Percentiles rank a stretch among this genome's conserved stretches.
Evolutionary conservation across 139 green algal genomes (phyloP).

Genomic region (Haematococcus lacustris): DNA sequence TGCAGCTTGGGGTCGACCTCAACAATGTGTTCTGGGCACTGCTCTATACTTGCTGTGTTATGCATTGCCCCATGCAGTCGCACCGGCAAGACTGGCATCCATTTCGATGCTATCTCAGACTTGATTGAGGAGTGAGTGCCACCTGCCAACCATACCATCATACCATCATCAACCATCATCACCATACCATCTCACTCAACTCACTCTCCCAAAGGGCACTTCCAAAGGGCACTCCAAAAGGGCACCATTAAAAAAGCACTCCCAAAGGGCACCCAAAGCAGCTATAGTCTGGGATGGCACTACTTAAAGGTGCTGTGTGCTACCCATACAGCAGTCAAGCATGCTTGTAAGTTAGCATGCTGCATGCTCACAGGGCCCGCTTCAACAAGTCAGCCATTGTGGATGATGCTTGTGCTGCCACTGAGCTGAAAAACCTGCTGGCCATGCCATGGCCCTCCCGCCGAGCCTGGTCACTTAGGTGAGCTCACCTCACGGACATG

Average conservation of each 20-base stretch:
- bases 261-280: too few relatives aligned
- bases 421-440: constrained; percentile 5
- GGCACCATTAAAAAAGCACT: too few relatives aligned
- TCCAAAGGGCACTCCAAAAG: not conserved
- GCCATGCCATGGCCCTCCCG: not conserved
- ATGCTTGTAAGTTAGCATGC: not conserved
- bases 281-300: not conserved
- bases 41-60: not conserved
- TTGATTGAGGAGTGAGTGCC: constrained; percentile 7
- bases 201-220: too few relatives aligned
- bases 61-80: not conserved
- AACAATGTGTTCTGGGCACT: not conserved
- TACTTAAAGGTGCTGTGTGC: not conserved
- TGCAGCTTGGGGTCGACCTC: not conserved
- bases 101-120: constrained; percentile 3
- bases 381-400: constrained; percentile 12
- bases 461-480: not conserved
- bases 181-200: too few relatives aligned
- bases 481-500: not conserved
- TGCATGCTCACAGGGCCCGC: not conserved
- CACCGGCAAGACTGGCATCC: not conserved
- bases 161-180: too few relatives aligned
- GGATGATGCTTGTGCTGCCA: not conserved
- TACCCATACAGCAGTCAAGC: not conserved
- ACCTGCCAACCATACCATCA: not conserved